Conservation (phyloP, 1,284 basidiomycete species). For the Austropuccinia psidii region DNA sequence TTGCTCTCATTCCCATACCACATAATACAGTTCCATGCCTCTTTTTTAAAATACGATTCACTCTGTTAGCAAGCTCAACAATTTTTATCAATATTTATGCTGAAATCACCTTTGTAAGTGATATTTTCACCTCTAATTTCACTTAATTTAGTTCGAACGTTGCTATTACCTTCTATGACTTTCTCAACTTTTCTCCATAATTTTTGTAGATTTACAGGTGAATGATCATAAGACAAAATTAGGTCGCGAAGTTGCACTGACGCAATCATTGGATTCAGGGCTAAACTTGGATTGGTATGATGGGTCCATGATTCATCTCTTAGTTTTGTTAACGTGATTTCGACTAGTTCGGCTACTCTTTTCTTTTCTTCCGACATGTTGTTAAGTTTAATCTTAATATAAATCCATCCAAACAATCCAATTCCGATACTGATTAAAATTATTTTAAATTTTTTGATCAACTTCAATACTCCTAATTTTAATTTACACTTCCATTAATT, state of each 20-base stretch:
- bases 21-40: constrained; percentile 66
- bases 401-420: constrained; percentile 42
- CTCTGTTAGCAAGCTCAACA: constrained; percentile 64
- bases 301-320: constrained; percentile 78
- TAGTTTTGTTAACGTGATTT: constrained; percentile 68
- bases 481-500: constrained; percentile 63
- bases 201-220: constrained; percentile 59
- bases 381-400: constrained; percentile 46
- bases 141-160: constrained; percentile 78
- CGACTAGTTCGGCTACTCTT: constrained; percentile 67
- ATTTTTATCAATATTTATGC: constrained; percentile 72
- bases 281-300: constrained; percentile 70
- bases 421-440: constrained; percentile 57
- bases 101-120: too few relatives aligned
- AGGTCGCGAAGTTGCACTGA: constrained; percentile 85
- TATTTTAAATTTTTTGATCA: constrained; percentile 63
- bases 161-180: constrained; percentile 86
- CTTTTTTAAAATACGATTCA: constrained; percentile 62
- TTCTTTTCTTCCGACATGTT: constrained; percentile 59
- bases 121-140: constrained; percentile 68
- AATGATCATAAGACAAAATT: constrained; percentile 72
- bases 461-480: constrained; percentile 61
- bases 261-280: constrained; percentile 65
- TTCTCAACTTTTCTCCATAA: constrained; percentile 81
- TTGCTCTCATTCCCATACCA: constrained; percentile 50